These are phyloP conservation scores for Lobulomyces angularis DNA, from an alignment of 192 early-diverging fungal genomes.

Conservation along the genomic window DNA sequence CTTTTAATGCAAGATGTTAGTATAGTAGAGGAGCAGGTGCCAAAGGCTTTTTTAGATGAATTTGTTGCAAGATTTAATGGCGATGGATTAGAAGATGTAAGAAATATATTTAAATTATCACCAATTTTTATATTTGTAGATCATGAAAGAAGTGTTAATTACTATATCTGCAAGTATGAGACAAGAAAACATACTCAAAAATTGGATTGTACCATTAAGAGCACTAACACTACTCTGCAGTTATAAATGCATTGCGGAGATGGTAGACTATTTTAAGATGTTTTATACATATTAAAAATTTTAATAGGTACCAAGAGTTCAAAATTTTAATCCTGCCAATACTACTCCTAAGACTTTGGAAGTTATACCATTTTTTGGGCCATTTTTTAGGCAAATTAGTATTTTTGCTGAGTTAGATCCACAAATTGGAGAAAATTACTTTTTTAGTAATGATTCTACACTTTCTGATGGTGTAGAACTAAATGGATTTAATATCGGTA, in stretches of 20 bases:
- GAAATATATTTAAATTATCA: background rate
- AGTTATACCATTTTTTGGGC: conserved; percentile 56
- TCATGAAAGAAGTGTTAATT: conserved; percentile 39
- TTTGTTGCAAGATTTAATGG: conserved; percentile 44
- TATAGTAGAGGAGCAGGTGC: conserved; percentile 41
- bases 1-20: conserved; percentile 41
- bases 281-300: background rate
- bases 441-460: conserved; percentile 23
- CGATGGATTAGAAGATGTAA: conserved; percentile 51
- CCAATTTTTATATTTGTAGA: conserved; percentile 15
- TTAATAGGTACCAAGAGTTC: conserved; percentile 13
- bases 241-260: conserved; percentile 15
- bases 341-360: conserved; percentile 42
- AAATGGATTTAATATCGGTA: conserved; percentile 21
- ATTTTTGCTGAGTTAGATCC: conserved; percentile 30
- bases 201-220: conserved; percentile 33
- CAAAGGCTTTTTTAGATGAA: conserved; percentile 49
- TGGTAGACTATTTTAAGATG: background rate
- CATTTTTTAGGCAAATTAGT: conserved; percentile 40
- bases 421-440: conserved; percentile 22
- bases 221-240: conserved; percentile 39
- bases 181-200: conserved; percentile 27
- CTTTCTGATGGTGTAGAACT: conserved; percentile 11
- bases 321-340: conserved; percentile 45
- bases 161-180: conserved; percentile 33